Conservation (phyloP, 2,329 filamentous ascomycete species). For the Pseudogymnoascus sp. region DNA sequence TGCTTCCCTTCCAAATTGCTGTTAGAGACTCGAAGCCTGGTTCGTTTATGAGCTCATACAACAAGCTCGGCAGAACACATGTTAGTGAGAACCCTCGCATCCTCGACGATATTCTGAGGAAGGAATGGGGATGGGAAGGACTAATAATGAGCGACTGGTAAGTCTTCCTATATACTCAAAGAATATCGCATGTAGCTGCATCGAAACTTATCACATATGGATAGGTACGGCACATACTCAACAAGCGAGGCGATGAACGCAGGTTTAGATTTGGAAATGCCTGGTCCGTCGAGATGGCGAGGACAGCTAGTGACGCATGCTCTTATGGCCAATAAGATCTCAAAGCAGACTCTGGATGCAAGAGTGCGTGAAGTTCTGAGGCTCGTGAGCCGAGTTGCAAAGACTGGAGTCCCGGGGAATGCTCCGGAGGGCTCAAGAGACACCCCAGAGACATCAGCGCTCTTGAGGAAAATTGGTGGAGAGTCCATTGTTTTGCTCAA, state of each 20-base stretch:
- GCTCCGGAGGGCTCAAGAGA: constrained; percentile 6
- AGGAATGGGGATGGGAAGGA: constrained; percentile 52
- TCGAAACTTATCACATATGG: not conserved
- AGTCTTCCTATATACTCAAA: constrained; percentile 1
- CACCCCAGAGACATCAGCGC: constrained; percentile 11
- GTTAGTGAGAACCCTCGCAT: constrained; percentile 48
- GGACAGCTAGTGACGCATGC: constrained; percentile 17
- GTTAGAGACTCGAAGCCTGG: constrained; percentile 39
- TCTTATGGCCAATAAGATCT: constrained; percentile 25
- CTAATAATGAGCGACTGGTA: constrained; percentile 55
- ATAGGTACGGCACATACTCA: constrained; percentile 19
- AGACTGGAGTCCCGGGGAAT: constrained; percentile 10
- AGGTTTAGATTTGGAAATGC: constrained; percentile 41
- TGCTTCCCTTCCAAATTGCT: constrained; percentile 39
- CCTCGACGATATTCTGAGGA: constrained; percentile 43
- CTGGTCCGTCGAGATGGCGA: constrained; percentile 37
- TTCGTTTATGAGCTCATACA: constrained; percentile 54
- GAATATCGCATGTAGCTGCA: not conserved
- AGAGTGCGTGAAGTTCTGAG: constrained; percentile 29
- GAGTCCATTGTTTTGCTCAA: constrained; percentile 64
- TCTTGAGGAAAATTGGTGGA: constrained; percentile 14
- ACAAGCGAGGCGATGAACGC: constrained; percentile 29
- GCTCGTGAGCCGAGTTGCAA: constrained; percentile 21
- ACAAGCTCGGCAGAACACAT: constrained; percentile 49
- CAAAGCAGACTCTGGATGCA: constrained; percentile 23